A percentile compares a stretch with the other conserved stretches of the same genome.
Evolutionary conservation across 1,284 basidiomycete genomes (phyloP).

Genomic region (Filobasidium uniguttulatum): DNA sequence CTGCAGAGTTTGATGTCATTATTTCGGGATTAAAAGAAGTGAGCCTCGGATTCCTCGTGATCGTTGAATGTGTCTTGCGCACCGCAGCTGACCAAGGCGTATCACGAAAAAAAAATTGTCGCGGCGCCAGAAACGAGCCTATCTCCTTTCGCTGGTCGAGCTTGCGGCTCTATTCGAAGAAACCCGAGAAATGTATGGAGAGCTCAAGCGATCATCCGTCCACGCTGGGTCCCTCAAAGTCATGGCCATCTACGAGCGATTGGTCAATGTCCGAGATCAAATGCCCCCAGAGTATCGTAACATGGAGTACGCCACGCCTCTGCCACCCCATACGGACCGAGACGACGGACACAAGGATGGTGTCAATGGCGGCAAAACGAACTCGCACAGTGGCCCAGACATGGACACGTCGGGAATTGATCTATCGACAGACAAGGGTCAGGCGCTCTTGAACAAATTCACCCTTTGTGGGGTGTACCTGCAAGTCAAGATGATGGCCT

Average conservation of each 20-base stretch:
- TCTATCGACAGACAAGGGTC: slow-evolving; percentile 4
- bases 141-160: slow-evolving; percentile 4
- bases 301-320: slow-evolving; percentile 2
- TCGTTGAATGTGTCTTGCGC: no score
- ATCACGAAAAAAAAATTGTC: neutral
- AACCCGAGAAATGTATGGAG: slow-evolving; percentile 6
- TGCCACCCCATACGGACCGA: no score
- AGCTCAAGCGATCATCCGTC: neutral
- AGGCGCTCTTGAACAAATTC: slow-evolving; percentile 3
- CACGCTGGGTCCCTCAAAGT: neutral
- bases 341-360: no score
- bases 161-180: slow-evolving; percentile 3
- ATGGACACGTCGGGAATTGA: slow-evolving; percentile 2
- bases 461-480: slow-evolving; percentile 6
- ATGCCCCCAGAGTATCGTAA: neutral
- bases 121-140: neutral
- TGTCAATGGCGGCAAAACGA: no score
- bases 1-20: neutral
- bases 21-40: neutral
- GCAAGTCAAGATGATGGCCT: slow-evolving; percentile 9
- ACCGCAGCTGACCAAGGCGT: no score
- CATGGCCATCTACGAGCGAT: neutral
- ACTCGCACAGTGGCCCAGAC: neutral
- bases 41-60: neutral
- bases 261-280: neutral